Evolutionary conservation across 2,329 filamentous ascomycete genomes (phyloP).

Genomic region (Trichoderma semiorbis): DNA sequence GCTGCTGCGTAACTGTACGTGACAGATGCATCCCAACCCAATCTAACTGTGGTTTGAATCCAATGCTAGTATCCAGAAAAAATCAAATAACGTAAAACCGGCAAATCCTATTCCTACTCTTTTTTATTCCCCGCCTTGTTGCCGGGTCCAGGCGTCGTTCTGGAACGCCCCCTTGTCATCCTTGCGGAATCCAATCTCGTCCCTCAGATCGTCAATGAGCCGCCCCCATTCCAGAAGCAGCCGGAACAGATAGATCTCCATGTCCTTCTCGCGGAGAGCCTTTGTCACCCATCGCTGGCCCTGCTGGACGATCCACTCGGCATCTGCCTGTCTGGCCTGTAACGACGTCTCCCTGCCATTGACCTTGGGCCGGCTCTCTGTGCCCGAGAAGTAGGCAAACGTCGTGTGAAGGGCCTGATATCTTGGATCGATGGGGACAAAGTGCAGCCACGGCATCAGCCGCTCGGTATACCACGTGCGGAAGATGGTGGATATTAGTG

Average conservation of each 20-base stretch:
- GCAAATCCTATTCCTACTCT: not conserved
- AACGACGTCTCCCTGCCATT: conserved; percentile 47
- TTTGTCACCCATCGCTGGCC: conserved; percentile 62
- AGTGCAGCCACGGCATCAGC: conserved; percentile 73
- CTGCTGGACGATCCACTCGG: conserved; percentile 61
- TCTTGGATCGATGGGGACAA: conserved; percentile 71
- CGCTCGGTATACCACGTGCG: conserved; percentile 76
- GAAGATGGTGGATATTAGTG: conserved; percentile 70
- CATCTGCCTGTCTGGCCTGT: conserved; percentile 49
- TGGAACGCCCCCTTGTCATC: conserved; percentile 29
- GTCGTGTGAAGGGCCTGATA: conserved; percentile 72
- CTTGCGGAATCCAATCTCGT: conserved; percentile 40
- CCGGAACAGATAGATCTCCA: conserved; percentile 77
- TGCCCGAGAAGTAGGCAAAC: conserved; percentile 68
- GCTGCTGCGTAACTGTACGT: not conserved
- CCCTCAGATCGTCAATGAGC: conserved; percentile 59
- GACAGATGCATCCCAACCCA: conserved; percentile 15
- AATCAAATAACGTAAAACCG: conserved; percentile 1
- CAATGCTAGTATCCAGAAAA: not conserved
- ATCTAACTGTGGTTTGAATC: not conserved
- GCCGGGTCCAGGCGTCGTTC: conserved; percentile 30
- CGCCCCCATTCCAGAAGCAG: conserved; percentile 74
- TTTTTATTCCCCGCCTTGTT: not conserved
- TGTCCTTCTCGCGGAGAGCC: conserved; percentile 67
- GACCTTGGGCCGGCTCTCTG: conserved; percentile 40